Evolutionary conservation across 495 filamentous ascomycete genomes (phyloP).

Genomic region (Tetracladium setigerum): DNA sequence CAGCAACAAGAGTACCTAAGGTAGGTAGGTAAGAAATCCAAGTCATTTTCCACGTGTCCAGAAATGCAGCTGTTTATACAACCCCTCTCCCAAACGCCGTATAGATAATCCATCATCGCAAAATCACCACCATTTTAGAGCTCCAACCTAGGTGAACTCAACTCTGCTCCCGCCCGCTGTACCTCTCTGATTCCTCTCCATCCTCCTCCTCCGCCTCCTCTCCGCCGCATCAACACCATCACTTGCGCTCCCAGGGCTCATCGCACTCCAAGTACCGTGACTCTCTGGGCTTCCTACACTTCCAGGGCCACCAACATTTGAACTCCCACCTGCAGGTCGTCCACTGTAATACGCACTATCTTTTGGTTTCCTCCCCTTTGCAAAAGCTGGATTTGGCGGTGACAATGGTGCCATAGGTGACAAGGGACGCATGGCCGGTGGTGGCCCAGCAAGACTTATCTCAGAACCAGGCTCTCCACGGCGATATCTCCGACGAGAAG

Average conservation of each 20-base stretch:
- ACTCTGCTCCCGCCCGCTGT: conserved; percentile 24
- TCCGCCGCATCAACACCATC: conserved; percentile 25
- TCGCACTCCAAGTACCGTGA: conserved; percentile 19
- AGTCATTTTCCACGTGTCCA: background rate
- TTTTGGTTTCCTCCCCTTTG: conserved; percentile 34
- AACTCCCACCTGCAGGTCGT: conserved; percentile 23
- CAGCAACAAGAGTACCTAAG: too few relatives aligned
- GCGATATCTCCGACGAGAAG: conserved; percentile 35
- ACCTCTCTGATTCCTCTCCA: conserved; percentile 31
- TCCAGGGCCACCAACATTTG: conserved; percentile 14
- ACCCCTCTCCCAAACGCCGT: background rate
- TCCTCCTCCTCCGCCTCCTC: conserved; percentile 34
- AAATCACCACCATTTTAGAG: too few relatives aligned
- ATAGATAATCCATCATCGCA: too few relatives aligned
- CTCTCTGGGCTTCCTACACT: conserved; percentile 37
- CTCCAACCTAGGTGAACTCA: conserved; percentile 32
- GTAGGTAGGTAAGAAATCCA: too few relatives aligned
- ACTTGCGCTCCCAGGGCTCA: conserved; percentile 35
- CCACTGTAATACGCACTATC: conserved; percentile 49
- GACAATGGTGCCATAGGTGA: conserved; percentile 29
- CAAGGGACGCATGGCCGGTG: too few relatives aligned
- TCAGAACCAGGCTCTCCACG: conserved; percentile 32
- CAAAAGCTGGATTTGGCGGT: conserved; percentile 40
- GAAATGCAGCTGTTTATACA: background rate
- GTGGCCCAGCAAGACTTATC: conserved; percentile 31